Base-by-base conservation (phyloP, 139 green algal genomes). In the Eudorina sp. region DNA sequence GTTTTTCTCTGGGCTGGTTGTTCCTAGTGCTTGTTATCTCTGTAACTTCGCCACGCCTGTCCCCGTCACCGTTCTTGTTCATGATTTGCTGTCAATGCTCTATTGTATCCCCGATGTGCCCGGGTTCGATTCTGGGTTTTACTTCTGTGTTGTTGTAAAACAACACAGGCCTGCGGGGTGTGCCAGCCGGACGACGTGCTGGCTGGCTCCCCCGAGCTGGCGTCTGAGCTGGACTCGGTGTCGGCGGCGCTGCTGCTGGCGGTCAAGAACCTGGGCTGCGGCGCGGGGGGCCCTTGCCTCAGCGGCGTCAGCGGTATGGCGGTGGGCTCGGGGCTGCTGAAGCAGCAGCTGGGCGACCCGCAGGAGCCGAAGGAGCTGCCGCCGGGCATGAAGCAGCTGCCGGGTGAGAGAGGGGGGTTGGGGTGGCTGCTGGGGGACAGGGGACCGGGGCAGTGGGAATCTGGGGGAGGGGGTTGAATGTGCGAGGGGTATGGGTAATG, bases 221-320 rank as follows among this genome's bases (percentile, higher is more conserved):
- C 62, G 8, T 34, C 60, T 18, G 72, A 85, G 29, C 73, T 81
- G 62, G 43, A 89, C 45, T 18, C 82, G 7, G 36, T 89, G 40
- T 82, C 68, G 5, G 36, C 76, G 18, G 81, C 70, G 19, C 51
- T 91, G 62, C 82, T 89, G 62, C 55, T 70, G 48, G 82, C 62
- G 0, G 48, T 46, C 11, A 86, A 86, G 64, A 88, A 88, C 34
- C n/a, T 79, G 18, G 86, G 60, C 11, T 93, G 90, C 62, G 89
- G 79, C 0, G 60, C 90, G 31, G 83, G 64, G 11, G 51, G 76
- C 9, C 86, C 85, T 8, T 93, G 90, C 83, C 64, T 93, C 29
- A 76, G 40, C 7, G 82, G 82, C 23, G 82, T 88, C 46, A 80
- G 66, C 48, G 82, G 82, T 31, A 80, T 53, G 46, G 82, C 82